Conservation (phyloP, 371 early-diverging fungal species). For the Mortierella sp. region DNA sequence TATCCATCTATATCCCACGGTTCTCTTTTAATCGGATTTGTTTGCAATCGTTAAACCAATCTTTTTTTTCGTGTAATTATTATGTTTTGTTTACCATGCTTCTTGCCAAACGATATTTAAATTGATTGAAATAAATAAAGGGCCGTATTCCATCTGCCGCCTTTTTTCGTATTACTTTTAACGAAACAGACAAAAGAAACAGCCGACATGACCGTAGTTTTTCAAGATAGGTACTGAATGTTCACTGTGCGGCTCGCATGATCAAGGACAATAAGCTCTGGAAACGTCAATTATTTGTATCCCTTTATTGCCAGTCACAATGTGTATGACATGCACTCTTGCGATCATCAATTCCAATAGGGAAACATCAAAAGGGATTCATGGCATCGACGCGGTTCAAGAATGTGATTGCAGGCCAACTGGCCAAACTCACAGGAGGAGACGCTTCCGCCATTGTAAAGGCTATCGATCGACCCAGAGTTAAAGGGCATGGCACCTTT, state of each 20-base stretch:
- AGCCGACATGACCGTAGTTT: no score
- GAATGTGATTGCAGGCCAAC: constrained; percentile 62
- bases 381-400: constrained; percentile 60
- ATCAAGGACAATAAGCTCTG: no score
- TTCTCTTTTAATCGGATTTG: background rate
- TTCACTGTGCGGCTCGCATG: no score
- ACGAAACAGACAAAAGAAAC: no score
- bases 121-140: background rate
- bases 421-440: constrained; percentile 43
- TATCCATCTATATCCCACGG: background rate
- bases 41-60: background rate
- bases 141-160: background rate
- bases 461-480: constrained; percentile 63
- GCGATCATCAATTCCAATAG: background rate
- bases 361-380: constrained; percentile 4
- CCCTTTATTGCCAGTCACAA: background rate
- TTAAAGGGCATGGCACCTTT: constrained; percentile 54
- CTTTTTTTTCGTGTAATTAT: constrained; percentile 3
- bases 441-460: constrained; percentile 41
- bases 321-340: no score
- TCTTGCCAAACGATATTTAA: background rate
- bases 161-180: no score
- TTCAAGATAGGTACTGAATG: no score
- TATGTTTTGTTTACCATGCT: background rate
- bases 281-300: no score